Evolutionary conservation across 2,329 filamentous ascomycete species (phyloP).

Genomic region (Botrytis deweyae): DNA sequence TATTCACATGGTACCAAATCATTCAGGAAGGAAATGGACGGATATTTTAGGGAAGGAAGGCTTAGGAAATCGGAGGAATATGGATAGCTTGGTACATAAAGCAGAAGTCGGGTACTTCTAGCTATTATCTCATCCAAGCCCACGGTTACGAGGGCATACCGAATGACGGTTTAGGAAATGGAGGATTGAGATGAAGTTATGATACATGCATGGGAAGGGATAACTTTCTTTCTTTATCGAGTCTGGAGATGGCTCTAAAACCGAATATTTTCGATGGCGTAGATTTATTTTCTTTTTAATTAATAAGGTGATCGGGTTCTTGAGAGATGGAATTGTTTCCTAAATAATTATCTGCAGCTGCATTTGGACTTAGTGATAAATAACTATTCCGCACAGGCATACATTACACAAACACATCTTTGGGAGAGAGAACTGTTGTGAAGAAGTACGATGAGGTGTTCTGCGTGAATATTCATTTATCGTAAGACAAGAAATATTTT

Average conservation of each 20-base stretch:
- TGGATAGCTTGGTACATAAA: background rate
- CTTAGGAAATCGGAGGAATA: background rate
- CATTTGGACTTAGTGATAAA: background rate
- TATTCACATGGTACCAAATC: background rate
- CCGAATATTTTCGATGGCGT: background rate
- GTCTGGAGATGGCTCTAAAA: background rate
- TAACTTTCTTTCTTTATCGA: background rate
- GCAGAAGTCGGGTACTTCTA: background rate
- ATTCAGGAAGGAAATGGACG: background rate
- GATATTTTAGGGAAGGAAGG: background rate
- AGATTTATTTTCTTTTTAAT: background rate
- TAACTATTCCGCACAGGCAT: background rate
- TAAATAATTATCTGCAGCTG: too few species aligned
- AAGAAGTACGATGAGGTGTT: too few species aligned
- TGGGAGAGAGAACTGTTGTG: background rate
- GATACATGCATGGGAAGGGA: background rate
- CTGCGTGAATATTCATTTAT: background rate
- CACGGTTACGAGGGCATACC: background rate
- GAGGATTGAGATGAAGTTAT: background rate
- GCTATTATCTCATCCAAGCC: background rate
- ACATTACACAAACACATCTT: background rate
- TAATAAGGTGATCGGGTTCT: background rate
- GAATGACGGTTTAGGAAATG: background rate
- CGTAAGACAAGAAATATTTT: background rate
- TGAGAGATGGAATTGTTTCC: background rate